Evolutionary conservation across 768 basidiomycete genomes (phyloP), one percentile per base, ranked within the genome.

Genomic region (Botryobasidium botryosum): DNA sequence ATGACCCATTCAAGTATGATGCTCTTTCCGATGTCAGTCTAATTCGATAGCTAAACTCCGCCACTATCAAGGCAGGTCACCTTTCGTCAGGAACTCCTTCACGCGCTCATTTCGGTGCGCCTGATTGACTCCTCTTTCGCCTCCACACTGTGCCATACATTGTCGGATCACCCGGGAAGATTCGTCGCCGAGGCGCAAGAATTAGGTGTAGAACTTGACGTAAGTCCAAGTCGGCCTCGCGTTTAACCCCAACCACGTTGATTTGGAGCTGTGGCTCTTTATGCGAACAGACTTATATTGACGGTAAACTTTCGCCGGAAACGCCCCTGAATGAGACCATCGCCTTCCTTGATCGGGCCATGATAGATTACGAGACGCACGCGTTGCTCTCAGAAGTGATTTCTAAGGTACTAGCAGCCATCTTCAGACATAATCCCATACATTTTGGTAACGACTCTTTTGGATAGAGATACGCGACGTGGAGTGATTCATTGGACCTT

Each of bases 291-390:
- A 43, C 29, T 17, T 45, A 44, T 46, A 32, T 45, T 35, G 43
- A 38, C 10, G 23, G 12, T 6, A n/a, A 36, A 27, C 26, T 48
- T 20, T 10, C 28, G 15, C 23, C 21, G 13, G 46, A 42, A 13
- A 43, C n/a, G 13, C 12, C 37, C 7, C n/a, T 23, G 15, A 26
- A 25, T 5, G 44, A 45, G n/a, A 15, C 31, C 7, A 12, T 39
- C 23, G 44, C 41, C 13, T 40, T 45, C 20, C n/a, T 49, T 33
- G 26, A 49, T 7, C 8, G 23, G n/a, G 35, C 45, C 26, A 26
- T 24, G 13, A 18, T 7, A 8, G 26, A 50, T 40, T 25, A 7
- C 35, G 20, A 21, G 15, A 8, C 35, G 18, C 48, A 50, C 18
- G 37, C 45, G 10, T 36, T 43, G 3, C 15, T 50, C 7, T 45